Conservation (phyloP, 2,329 filamentous ascomycete species). For the Tricladium varicosporioides region DNA sequence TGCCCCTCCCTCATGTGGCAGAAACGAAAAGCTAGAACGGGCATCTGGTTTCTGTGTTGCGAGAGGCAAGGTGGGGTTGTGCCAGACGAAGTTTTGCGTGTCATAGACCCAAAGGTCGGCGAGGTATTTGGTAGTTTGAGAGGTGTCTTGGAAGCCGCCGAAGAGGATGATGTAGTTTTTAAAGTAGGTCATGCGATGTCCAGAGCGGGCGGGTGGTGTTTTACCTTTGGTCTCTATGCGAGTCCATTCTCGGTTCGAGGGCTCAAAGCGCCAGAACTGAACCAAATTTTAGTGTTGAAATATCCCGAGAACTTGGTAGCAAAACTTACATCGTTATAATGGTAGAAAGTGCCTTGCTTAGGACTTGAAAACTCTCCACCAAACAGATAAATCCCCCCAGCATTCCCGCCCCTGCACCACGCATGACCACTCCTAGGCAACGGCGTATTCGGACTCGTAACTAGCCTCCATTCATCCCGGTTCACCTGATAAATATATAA, state of each 20-base stretch:
- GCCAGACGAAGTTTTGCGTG: constrained; percentile 82
- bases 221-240: constrained; percentile 79
- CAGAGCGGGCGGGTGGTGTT: constrained; percentile 79
- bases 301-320: not conserved
- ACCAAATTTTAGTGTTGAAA: constrained; percentile 1
- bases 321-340: constrained; percentile 74
- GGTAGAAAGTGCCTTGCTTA: constrained; percentile 97
- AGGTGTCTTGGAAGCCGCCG: constrained; percentile 96
- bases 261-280: constrained; percentile 87
- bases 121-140: constrained; percentile 90
- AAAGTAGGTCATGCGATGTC: constrained; percentile 93
- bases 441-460: constrained; percentile 88
- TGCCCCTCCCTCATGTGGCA: constrained; percentile 87
- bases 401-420: constrained; percentile 86
- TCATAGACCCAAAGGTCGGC: constrained; percentile 96
- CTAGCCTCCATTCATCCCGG: constrained; percentile 84
- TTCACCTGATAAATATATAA: constrained; percentile 72
- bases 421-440: constrained; percentile 90
- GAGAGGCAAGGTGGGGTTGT: constrained; percentile 69
- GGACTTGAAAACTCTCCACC: constrained; percentile 96
- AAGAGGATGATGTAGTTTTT: constrained; percentile 97
- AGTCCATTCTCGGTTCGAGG: constrained; percentile 82
- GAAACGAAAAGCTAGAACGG: constrained; percentile 84
- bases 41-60: constrained; percentile 86
- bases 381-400: constrained; percentile 82